These are phyloP conservation scores for Wickerhamiella qilinensis DNA, from an alignment of 805 yeast genomes.

Conservation along the genomic window DNA sequence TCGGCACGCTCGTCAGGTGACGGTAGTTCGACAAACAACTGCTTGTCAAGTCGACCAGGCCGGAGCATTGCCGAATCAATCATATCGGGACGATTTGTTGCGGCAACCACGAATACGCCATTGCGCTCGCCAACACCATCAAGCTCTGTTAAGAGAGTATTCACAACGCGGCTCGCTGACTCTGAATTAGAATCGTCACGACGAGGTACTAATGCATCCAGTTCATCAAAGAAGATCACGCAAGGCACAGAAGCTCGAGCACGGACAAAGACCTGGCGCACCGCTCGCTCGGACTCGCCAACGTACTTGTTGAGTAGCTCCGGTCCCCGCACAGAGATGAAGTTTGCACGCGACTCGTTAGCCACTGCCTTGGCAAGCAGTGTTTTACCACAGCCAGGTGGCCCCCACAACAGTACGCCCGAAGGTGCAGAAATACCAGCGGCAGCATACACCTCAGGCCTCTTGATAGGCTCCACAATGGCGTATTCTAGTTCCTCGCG, in stretches of 20 bases:
- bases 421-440: slow-evolving; percentile 96
- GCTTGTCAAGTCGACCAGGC: slow-evolving; percentile 91
- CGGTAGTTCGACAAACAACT: slow-evolving; percentile 82
- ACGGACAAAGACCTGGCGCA: slow-evolving; percentile 80
- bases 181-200: slow-evolving; percentile 82
- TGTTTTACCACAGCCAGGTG: slow-evolving; percentile 98
- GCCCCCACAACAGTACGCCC: slow-evolving; percentile 97
- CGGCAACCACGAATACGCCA: slow-evolving; percentile 90
- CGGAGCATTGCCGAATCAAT: slow-evolving; percentile 96
- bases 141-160: slow-evolving; percentile 81
- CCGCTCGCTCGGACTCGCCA: slow-evolving; percentile 90
- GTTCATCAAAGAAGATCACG: slow-evolving; percentile 86
- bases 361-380: slow-evolving; percentile 95
- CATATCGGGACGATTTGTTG: slow-evolving; percentile 96
- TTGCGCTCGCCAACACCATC: slow-evolving; percentile 88
- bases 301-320: slow-evolving; percentile 87
- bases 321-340: slow-evolving; percentile 91
- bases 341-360: slow-evolving; percentile 89
- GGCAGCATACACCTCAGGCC: slow-evolving; percentile 74
- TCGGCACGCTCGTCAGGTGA: slow-evolving; percentile 61
- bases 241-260: slow-evolving; percentile 92
- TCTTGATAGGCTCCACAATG: slow-evolving; percentile 86
- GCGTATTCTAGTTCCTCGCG: slow-evolving; percentile 93
- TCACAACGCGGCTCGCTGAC: slow-evolving; percentile 83
- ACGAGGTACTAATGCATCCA: slow-evolving; percentile 90